A percentile compares a stretch with the other conserved stretches of the same genome.
phyloP scores from a whole-genome alignment of 2,329 filamentous ascomycete species.

The Cadophora sp. region DNA sequence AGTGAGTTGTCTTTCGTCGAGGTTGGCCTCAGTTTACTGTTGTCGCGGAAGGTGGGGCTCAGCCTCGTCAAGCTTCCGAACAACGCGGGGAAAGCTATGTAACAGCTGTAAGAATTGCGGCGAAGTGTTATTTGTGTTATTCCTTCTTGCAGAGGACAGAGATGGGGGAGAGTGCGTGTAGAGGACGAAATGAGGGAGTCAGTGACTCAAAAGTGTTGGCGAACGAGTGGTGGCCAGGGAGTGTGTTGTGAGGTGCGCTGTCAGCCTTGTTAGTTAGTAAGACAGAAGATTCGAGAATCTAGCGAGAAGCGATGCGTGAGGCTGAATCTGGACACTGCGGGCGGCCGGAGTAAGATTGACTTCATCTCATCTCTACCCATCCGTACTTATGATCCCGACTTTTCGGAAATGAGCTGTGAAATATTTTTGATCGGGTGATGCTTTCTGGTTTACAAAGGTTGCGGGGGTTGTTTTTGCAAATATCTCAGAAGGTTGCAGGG shows the following conservation, averaged over 20 bases:
- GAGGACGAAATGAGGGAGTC: not conserved
- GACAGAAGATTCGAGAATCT: conserved; percentile 24
- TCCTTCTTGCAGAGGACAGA: not conserved
- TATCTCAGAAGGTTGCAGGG: too few species aligned
- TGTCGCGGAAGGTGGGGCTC: conserved; percentile 7
- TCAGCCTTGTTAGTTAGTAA: conserved; percentile 24
- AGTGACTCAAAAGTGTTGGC: conserved; percentile 7
- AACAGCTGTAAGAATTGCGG: not conserved
- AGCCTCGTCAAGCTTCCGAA: not conserved
- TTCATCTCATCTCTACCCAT: not conserved
- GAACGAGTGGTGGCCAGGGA: not conserved
- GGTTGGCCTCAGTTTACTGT: not conserved
- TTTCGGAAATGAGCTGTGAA: not conserved
- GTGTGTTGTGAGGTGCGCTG: not conserved
- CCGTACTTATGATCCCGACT: not conserved
- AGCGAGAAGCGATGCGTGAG: not conserved
- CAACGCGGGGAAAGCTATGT: not conserved
- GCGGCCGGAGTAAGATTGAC: not conserved
- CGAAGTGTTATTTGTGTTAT: not conserved
- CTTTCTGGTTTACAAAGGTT: not conserved
- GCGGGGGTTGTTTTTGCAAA: too few species aligned
- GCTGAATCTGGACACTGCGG: not conserved
- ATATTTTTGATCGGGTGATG: not conserved
- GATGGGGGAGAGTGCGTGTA: not conserved
- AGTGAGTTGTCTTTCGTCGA: not conserved